Percentiles rank a stretch among this genome's conserved stretches.
These are phyloP conservation scores for Spencermartinsiella europaea DNA, from an alignment of 805 yeast genomes.

Conservation along the genomic window DNA sequence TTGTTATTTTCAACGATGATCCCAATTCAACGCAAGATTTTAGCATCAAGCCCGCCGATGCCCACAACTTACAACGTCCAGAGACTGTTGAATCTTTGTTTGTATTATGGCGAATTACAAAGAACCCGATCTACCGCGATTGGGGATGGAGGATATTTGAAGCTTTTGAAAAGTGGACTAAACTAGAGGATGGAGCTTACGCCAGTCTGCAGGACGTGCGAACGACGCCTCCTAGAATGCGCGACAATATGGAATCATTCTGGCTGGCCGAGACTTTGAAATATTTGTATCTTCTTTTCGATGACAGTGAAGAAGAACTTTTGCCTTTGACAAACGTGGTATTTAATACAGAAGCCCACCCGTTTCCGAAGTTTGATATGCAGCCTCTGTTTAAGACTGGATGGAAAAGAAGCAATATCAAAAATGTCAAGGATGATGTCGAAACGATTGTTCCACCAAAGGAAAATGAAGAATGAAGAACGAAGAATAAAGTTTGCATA, in stretches of 20 bases:
- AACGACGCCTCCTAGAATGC: conserved; percentile 42
- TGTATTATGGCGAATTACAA: conserved; percentile 71
- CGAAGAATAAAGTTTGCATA: neutral
- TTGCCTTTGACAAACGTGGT: conserved; percentile 66
- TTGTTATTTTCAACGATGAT: conserved; percentile 72
- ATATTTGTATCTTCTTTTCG: conserved; percentile 74
- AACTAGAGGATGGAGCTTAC: conserved; percentile 49
- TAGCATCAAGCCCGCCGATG: conserved; percentile 61
- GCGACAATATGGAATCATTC: conserved; percentile 83
- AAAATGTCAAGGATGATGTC: neutral
- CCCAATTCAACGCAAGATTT: conserved; percentile 53
- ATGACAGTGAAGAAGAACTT: conserved; percentile 46
- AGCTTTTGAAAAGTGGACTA: conserved; percentile 58
- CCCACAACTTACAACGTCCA: conserved; percentile 85
- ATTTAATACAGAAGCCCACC: conserved; percentile 92
- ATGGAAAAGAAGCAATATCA: conserved; percentile 37
- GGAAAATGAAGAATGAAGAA: neutral
- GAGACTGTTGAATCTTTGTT: conserved; percentile 89
- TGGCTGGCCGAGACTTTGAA: conserved; percentile 94
- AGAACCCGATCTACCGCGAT: conserved; percentile 72
- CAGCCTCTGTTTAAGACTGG: conserved; percentile 53
- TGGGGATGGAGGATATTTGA: conserved; percentile 88
- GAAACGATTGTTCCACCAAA: neutral
- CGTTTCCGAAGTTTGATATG: conserved; percentile 68
- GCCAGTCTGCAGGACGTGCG: conserved; percentile 67